phyloP scores from a whole-genome alignment of 2,329 filamentous ascomycete genomes.

The Sclerotiophoma versabilis region DNA sequence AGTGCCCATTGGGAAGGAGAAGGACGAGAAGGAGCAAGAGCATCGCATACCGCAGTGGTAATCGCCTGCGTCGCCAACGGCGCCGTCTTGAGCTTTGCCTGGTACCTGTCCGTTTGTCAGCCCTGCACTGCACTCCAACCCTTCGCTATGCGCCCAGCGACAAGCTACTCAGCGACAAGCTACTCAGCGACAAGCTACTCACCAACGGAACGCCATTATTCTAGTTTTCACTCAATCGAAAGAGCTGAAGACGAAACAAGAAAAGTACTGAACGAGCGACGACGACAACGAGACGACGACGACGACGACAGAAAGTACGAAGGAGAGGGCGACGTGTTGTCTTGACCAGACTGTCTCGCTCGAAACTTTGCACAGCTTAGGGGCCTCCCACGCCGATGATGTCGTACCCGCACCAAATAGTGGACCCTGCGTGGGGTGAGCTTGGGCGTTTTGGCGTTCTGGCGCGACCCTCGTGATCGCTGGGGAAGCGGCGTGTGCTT shows the following conservation, averaged over 20 bases:
- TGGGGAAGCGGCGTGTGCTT: slow-evolving; percentile 11
- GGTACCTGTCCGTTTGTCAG: slow-evolving; percentile 69
- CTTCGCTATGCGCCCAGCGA: slow-evolving; percentile 1
- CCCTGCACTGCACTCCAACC: neutral
- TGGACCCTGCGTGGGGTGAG: slow-evolving; percentile 21
- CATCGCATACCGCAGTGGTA: slow-evolving; percentile 72
- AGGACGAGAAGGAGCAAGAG: neutral
- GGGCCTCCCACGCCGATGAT: slow-evolving; percentile 22
- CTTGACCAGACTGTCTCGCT: neutral
- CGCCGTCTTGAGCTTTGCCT: slow-evolving; percentile 77
- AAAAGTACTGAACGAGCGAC: neutral
- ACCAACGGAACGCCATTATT: slow-evolving; percentile 53
- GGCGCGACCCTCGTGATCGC: slow-evolving; percentile 2
- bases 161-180: slow-evolving; percentile 2
- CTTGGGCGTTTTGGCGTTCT: slow-evolving; percentile 1
- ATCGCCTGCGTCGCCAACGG: slow-evolving; percentile 90
- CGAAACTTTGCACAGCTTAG: slow-evolving; percentile 10
- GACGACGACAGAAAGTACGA: too few relatives aligned
- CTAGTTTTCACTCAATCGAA: neutral
- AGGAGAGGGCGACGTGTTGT: neutral
- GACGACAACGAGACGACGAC: neutral
- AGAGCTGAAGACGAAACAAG: neutral
- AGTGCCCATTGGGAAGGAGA: too few relatives aligned
- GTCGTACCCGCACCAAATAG: slow-evolving; percentile 14
- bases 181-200: slow-evolving; percentile 20